Conservation (phyloP, 1,139 yeast species). For the Kodamaea suecica region DNA sequence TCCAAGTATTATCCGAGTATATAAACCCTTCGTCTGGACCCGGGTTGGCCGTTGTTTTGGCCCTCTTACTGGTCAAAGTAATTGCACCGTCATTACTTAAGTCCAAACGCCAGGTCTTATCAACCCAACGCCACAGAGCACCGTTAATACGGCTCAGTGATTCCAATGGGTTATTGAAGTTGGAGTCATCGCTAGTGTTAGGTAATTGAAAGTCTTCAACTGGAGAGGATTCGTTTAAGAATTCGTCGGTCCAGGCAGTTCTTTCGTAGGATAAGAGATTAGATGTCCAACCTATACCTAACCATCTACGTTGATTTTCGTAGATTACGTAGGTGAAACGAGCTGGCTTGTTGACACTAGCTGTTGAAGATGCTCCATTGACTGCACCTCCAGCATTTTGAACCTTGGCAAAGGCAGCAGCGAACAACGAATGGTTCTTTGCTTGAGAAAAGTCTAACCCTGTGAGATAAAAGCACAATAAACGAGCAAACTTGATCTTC, state of each 20-base stretch:
- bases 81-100: conserved; percentile 85
- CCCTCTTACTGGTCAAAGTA: conserved; percentile 60
- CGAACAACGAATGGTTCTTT: conserved; percentile 45
- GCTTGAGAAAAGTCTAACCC: conserved; percentile 78
- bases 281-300: conserved; percentile 97
- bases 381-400: conserved; percentile 31
- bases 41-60: conserved; percentile 76
- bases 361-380: conserved; percentile 15
- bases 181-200: conserved; percentile 44
- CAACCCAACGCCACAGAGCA: conserved; percentile 93
- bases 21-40: conserved; percentile 79
- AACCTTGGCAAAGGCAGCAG: conserved; percentile 60
- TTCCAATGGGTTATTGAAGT: conserved; percentile 29
- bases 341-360: conserved; percentile 52
- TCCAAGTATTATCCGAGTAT: conserved; percentile 92
- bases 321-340: conserved; percentile 89
- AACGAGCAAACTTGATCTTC: conserved; percentile 72
- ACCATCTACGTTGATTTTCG: conserved; percentile 96
- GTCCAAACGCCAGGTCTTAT: conserved; percentile 86
- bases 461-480: conserved; percentile 74
- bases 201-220: conserved; percentile 81
- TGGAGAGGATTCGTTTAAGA: conserved; percentile 77
- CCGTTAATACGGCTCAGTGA: conserved; percentile 52
- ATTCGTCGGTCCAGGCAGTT: conserved; percentile 96
- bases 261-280: conserved; percentile 88